These are phyloP conservation scores for Leavenworthia alabamica DNA, from an alignment of 345 rosid genomes.

Conservation along the genomic window DNA sequence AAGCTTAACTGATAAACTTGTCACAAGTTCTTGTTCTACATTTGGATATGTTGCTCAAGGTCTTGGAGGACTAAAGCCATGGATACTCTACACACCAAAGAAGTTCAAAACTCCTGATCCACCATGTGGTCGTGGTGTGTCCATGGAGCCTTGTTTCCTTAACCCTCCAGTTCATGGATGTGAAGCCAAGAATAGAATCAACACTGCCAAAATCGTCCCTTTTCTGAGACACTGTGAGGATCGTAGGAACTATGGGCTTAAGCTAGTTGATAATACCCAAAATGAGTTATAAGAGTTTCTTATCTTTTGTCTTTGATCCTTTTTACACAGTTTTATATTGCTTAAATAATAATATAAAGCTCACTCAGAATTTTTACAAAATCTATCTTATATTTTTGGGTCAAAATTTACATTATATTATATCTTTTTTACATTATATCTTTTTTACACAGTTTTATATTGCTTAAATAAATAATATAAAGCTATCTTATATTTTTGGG, in stretches of 20 bases:
- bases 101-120: constrained; percentile 28
- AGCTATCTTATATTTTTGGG: too few species aligned
- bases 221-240: constrained; percentile 40
- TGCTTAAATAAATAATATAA: too few species aligned
- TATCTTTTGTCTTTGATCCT: too few species aligned
- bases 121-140: constrained; percentile 26
- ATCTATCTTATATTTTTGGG: too few species aligned
- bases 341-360: too few species aligned
- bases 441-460: too few species aligned
- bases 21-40: constrained; percentile 53
- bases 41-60: constrained; percentile 62
- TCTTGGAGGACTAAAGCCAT: constrained; percentile 36
- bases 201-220: constrained; percentile 20
- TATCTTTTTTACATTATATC: too few species aligned
- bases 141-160: constrained; percentile 43
- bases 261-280: constrained; percentile 29
- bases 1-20: constrained; percentile 38
- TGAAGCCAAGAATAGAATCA: background rate
- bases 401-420: too few species aligned
- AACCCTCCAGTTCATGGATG: constrained; percentile 30
- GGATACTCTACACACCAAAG: constrained; percentile 22
- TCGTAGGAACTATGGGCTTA: constrained; percentile 25
- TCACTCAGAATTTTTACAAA: too few species aligned
- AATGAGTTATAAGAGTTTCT: constrained; percentile 17
- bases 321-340: too few species aligned